These are phyloP conservation scores for Collybia sordida DNA, from an alignment of 768 basidiomycete species.

Conservation along the genomic window DNA sequence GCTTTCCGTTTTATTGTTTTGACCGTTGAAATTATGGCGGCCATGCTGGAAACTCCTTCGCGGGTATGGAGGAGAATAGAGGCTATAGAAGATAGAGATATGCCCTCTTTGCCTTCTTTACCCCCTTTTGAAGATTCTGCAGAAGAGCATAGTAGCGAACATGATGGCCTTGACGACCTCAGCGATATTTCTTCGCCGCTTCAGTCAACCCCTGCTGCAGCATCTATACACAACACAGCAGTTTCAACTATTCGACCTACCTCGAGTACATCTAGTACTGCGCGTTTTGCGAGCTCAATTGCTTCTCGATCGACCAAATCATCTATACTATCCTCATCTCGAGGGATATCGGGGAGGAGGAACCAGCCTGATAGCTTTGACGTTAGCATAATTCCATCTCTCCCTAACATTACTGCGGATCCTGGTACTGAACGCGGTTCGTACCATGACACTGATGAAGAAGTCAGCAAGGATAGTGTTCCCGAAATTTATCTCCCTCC, in stretches of 20 bases:
- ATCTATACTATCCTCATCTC: slow-evolving; percentile 26
- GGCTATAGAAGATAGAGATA: slow-evolving; percentile 68
- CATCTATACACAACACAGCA: slow-evolving; percentile 40
- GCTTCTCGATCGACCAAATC: slow-evolving; percentile 57
- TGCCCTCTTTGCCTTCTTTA: slow-evolving; percentile 81
- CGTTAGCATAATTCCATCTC: slow-evolving; percentile 54
- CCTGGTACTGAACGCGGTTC: slow-evolving; percentile 30
- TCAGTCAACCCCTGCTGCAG: slow-evolving; percentile 64
- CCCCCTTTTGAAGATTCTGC: slow-evolving; percentile 69
- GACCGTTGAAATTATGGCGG: slow-evolving; percentile 34
- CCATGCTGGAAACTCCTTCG: slow-evolving; percentile 77
- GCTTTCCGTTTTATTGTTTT: background rate
- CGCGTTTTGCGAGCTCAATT: slow-evolving; percentile 47
- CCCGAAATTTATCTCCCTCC: slow-evolving; percentile 54
- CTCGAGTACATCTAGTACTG: slow-evolving; percentile 46
- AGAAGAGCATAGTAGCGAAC: slow-evolving; percentile 25
- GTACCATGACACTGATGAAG: slow-evolving; percentile 33
- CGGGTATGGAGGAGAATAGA: slow-evolving; percentile 84
- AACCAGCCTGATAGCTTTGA: slow-evolving; percentile 55
- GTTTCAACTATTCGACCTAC: slow-evolving; percentile 47
- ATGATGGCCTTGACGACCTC: slow-evolving; percentile 35
- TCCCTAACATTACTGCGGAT: slow-evolving; percentile 39
- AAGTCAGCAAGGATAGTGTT: slow-evolving; percentile 48
- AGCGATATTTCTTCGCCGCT: slow-evolving; percentile 48
- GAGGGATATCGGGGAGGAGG: slow-evolving; percentile 28